Evolutionary conservation across 768 basidiomycete species (phyloP).

Genomic region (Trametes cinnabarina): DNA sequence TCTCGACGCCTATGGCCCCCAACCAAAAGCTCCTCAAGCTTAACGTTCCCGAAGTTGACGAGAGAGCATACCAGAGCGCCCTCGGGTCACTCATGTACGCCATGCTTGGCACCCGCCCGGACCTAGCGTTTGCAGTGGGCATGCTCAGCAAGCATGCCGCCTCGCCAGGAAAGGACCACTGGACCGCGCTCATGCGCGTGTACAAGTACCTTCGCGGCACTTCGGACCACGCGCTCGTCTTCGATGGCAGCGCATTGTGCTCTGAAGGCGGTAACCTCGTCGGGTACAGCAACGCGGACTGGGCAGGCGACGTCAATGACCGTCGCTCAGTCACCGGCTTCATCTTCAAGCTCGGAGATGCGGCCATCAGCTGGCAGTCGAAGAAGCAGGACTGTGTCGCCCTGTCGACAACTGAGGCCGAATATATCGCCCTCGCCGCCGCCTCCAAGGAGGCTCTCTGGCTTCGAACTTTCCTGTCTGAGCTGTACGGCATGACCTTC

Average conservation of each 20-base stretch:
- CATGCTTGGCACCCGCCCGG: constrained; percentile 33
- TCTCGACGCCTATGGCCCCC: constrained; percentile 26
- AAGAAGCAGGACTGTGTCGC: constrained; percentile 27
- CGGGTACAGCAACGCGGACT: constrained; percentile 34
- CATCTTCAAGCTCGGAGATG: constrained; percentile 31
- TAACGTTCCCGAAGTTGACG: neutral
- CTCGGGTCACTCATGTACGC: constrained; percentile 29
- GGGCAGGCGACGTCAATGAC: constrained; percentile 28
- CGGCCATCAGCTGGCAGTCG: constrained; percentile 32
- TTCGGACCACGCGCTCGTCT: constrained; percentile 21
- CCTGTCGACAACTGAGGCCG: constrained; percentile 36
- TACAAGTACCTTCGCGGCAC: constrained; percentile 36
- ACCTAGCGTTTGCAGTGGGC: constrained; percentile 35
- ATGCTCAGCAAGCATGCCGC: constrained; percentile 32
- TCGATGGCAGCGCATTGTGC: neutral
- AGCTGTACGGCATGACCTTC: constrained; percentile 4
- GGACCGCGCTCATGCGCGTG: constrained; percentile 33
- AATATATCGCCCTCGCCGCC: constrained; percentile 36
- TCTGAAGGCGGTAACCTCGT: constrained; percentile 5
- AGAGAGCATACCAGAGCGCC: constrained; percentile 15
- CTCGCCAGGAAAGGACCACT: constrained; percentile 29
- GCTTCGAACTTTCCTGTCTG: constrained; percentile 14
- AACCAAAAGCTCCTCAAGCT: constrained; percentile 14
- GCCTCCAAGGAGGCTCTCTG: constrained; percentile 28
- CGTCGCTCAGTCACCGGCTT: constrained; percentile 37